Evolutionary conservation across 192 early-diverging fungal species (phyloP).

Genomic region (Dimargaris cristalligena): DNA sequence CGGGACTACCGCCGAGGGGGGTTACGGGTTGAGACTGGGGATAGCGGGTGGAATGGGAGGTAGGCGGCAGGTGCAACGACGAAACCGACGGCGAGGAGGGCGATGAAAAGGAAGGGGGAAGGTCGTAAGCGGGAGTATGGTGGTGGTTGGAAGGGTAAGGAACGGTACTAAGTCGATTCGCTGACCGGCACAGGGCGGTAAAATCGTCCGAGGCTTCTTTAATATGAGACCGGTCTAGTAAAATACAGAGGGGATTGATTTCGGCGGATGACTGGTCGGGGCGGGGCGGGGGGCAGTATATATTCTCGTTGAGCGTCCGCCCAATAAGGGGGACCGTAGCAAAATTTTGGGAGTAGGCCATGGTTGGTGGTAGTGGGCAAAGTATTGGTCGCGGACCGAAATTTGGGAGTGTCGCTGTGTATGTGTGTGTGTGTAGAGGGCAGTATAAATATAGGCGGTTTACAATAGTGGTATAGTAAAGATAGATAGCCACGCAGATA

Average conservation of each 20-base stretch:
- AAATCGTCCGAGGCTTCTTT: constrained; percentile 6
- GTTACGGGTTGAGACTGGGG: constrained; percentile 3
- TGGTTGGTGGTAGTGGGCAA: too few relatives aligned
- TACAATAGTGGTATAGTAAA: too few relatives aligned
- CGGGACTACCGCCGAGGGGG: not conserved
- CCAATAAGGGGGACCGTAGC: not conserved
- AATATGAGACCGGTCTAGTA: not conserved
- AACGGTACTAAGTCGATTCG: not conserved
- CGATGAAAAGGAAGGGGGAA: too few relatives aligned
- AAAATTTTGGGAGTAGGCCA: not conserved
- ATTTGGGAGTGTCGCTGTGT: too few relatives aligned
- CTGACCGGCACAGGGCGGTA: constrained; percentile 2
- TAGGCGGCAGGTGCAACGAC: too few relatives aligned
- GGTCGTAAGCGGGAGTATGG: too few relatives aligned
- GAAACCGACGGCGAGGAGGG: not conserved
- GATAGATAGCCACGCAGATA: too few relatives aligned
- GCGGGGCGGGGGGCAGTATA: constrained; percentile 8
- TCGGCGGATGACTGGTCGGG: not conserved
- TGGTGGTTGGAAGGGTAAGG: not conserved
- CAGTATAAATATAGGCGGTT: too few relatives aligned
- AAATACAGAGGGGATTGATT: constrained; percentile 7
- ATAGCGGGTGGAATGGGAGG: too few relatives aligned
- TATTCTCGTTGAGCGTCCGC: constrained; percentile 1
- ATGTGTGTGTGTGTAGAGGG: too few relatives aligned
- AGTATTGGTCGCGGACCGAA: too few relatives aligned